phyloP scores from a whole-genome alignment of 371 early-diverging fungal genomes.

The Coemansia sp. region DNA sequence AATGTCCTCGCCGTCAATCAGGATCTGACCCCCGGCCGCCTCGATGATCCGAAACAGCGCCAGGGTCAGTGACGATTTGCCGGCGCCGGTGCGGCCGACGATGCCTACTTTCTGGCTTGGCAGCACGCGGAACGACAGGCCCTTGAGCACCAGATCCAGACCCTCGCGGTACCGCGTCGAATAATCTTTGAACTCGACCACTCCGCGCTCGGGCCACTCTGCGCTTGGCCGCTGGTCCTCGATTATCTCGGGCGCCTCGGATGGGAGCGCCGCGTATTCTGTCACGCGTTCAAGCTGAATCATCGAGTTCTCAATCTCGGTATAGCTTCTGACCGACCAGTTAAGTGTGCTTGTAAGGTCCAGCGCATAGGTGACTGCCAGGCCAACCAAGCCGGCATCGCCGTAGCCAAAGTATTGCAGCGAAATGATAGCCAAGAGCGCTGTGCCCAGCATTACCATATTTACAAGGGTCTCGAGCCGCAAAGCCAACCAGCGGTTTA shows the following conservation, averaged over 20 bases:
- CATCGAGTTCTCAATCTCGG: slow-evolving; percentile 76
- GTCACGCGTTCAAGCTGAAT: slow-evolving; percentile 84
- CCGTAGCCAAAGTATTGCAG: slow-evolving; percentile 51
- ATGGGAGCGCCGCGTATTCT: slow-evolving; percentile 67
- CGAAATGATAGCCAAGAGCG: slow-evolving; percentile 64
- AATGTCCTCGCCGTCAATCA: slow-evolving; percentile 59
- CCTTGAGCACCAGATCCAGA: slow-evolving; percentile 51
- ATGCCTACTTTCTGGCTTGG: slow-evolving; percentile 51
- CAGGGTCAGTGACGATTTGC: slow-evolving; percentile 55
- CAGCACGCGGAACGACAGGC: slow-evolving; percentile 49
- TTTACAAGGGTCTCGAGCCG: slow-evolving; percentile 79
- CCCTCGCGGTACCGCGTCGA: slow-evolving; percentile 56
- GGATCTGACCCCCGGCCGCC: slow-evolving; percentile 50
- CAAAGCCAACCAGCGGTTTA: slow-evolving; percentile 91
- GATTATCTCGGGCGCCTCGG: slow-evolving; percentile 60
- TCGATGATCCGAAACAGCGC: slow-evolving; percentile 61
- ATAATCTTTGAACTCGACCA: slow-evolving; percentile 55
- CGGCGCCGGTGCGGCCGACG: slow-evolving; percentile 59
- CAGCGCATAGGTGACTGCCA: slow-evolving; percentile 86
- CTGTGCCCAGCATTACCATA: slow-evolving; percentile 64
- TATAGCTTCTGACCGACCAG: slow-evolving; percentile 78
- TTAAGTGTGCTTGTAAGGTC: slow-evolving; percentile 79
- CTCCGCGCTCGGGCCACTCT: slow-evolving; percentile 60
- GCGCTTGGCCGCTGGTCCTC: slow-evolving; percentile 42
- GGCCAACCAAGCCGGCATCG: slow-evolving; percentile 78